Base-by-base conservation (phyloP, 2,329 filamentous ascomycete genomes). In the Colletotrichum chlorophyti region DNA sequence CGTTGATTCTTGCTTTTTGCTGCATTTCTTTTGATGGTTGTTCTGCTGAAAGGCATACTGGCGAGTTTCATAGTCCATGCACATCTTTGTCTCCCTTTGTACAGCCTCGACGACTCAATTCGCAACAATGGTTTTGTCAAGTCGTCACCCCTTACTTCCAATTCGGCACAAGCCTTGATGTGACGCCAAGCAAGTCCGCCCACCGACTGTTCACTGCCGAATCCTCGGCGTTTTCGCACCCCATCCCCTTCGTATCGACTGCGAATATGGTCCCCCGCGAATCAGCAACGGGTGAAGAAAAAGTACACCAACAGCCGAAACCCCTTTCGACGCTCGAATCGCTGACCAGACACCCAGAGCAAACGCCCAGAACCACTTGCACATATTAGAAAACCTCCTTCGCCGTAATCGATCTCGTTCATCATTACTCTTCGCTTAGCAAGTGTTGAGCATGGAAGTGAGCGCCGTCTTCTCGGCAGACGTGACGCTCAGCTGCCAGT, bases 391-490 rank as follows among this genome's bases (percentile, higher is more conserved):
- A 31, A 32, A 29, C 17, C 2, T 24, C 19, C 37, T 26, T 32
- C 29, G 9, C 50, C 32, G 42, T 23, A 14, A 34, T 58, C 35
- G 15, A 31, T 23, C 15, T 47, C 23, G 10, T 15, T 14, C 24
- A 14, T 15, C 37, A 8, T 5, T 31, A n/a, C 15, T 3, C 19
- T 5, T 23, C 17, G 21, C 49, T 62, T 61, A 89, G 73, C 89
- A 91, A 11, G 83, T 86, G 63, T 77, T 75, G 68, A 92, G 69
- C 87, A 91, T 91, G 45, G 73, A 77, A 1, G 75, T 76, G 62
- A 93, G 73, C 0, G 90, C 88, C 14, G 74, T 74, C 80, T 91
- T 92, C 81, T 96, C 91, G 1, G 84, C 85, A 42, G 78, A 79
- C 1, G 89, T 94, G 60, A 95, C 77, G 14, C 83, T 88, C 64